Evolutionary conservation across 192 early-diverging fungal species (phyloP).

Genomic region (Linnemannia schmuckeri): DNA sequence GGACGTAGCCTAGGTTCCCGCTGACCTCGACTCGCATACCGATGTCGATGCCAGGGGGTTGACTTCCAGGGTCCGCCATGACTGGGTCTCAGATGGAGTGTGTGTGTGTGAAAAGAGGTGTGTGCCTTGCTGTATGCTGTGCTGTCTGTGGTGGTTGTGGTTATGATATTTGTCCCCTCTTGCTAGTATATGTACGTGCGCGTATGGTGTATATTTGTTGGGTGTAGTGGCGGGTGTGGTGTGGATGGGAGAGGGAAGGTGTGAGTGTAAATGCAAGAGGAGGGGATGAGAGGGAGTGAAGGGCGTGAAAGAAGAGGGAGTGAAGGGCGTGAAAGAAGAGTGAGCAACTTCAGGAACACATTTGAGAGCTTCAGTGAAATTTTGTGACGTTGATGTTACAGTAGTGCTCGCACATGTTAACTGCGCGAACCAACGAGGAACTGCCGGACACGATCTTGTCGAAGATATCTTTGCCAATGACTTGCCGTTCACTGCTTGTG

Average conservation of each 20-base stretch:
- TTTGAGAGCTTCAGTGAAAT: background rate
- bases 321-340: background rate
- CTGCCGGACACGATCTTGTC: constrained; percentile 32
- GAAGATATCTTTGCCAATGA: background rate
- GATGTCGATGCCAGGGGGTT: constrained; percentile 30
- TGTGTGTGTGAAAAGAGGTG: background rate
- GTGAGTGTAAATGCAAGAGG: background rate
- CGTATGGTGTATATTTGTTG: background rate
- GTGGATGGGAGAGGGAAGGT: background rate
- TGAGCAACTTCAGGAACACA: background rate
- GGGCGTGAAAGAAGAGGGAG: background rate
- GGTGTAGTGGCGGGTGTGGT: background rate
- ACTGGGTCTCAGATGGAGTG: background rate
- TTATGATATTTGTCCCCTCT: background rate
- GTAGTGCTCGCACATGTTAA: background rate
- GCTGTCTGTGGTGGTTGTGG: background rate
- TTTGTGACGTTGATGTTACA: background rate
- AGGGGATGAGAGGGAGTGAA: background rate
- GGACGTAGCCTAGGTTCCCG: constrained; percentile 64
- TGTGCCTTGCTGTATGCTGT: background rate
- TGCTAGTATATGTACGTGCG: background rate
- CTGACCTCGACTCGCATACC: constrained; percentile 46
- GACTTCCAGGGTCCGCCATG: constrained; percentile 38
- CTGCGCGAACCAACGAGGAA: constrained; percentile 28
- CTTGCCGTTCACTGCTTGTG: background rate